Conservation (phyloP, 352 stramenopile species). For the Globisporangium nodosum region DNA sequence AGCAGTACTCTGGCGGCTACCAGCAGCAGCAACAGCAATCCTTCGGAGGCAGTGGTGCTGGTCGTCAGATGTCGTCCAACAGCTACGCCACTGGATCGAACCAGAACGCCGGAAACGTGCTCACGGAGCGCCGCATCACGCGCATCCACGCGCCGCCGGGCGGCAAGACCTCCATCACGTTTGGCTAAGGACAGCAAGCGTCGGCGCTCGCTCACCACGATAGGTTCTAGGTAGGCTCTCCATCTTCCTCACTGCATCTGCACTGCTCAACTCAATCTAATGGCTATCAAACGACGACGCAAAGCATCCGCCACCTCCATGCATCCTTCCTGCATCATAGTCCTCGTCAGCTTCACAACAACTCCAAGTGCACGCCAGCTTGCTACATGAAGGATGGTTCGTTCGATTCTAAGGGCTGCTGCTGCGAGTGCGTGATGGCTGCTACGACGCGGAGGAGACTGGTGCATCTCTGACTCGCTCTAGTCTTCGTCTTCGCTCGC, state of each 20-base stretch:
- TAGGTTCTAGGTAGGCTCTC: not conserved
- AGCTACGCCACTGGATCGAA: constrained; percentile 76
- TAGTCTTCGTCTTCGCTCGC: constrained; percentile 19
- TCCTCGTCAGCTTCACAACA: too few species aligned
- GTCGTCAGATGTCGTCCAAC: constrained; percentile 62
- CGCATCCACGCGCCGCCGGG: constrained; percentile 86
- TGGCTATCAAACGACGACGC: not conserved
- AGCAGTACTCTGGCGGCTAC: constrained; percentile 15
- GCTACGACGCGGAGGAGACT: not conserved
- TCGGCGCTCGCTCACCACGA: not conserved
- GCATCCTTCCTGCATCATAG: not conserved
- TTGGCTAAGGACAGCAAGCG: constrained; percentile 36
- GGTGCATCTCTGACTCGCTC: not conserved
- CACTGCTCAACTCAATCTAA: too few species aligned
- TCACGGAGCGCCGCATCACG: constrained; percentile 87
- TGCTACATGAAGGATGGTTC: not conserved
- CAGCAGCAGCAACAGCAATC: constrained; percentile 17
- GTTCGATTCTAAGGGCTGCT: not conserved
- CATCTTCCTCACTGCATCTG: too few species aligned
- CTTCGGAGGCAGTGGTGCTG: constrained; percentile 10
- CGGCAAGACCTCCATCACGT: constrained; percentile 73
- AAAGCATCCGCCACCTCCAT: not conserved
- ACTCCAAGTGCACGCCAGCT: too few species aligned
- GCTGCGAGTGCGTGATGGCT: not conserved
- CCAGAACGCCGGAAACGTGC: constrained; percentile 88